Conservation (phyloP, 140 eudicot genomes). For the Senecio squalidus region DNA sequence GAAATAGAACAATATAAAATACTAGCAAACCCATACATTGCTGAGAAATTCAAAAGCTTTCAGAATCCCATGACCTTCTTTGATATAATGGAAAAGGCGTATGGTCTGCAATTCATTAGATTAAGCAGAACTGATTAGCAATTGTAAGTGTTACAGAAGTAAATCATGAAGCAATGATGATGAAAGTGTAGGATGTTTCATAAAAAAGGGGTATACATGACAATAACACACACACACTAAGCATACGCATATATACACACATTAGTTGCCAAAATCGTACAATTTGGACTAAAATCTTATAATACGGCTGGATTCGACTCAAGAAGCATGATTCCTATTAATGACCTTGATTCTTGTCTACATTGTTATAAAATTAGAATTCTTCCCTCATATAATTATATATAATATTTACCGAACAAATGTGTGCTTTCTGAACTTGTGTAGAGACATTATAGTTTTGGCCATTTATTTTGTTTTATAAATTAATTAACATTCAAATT, state of each 20-base stretch:
- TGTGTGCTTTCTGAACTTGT: too few species aligned
- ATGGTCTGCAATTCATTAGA: conserved; percentile 59
- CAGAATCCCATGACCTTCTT: conserved; percentile 69
- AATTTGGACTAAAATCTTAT: background rate
- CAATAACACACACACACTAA: too few species aligned
- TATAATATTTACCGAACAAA: too few species aligned
- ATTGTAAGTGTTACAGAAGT: background rate
- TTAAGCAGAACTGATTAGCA: conserved; percentile 6
- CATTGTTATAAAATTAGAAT: too few species aligned
- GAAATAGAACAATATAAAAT: background rate
- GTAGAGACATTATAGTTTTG: too few species aligned
- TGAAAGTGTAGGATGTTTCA: background rate
- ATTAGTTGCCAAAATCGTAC: background rate
- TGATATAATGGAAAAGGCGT: conserved; percentile 67
- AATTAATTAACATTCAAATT: too few species aligned
- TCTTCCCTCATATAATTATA: too few species aligned
- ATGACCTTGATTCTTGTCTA: background rate
- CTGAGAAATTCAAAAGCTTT: conserved; percentile 89
- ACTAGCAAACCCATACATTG: conserved; percentile 56
- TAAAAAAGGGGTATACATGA: too few species aligned
- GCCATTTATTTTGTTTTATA: too few species aligned
- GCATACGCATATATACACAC: background rate
- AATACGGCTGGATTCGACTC: background rate
- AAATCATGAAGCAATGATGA: conserved; percentile 7
- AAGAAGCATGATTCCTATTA: background rate